Percentiles rank a stretch among this genome's conserved stretches.
phyloP scores from a whole-genome alignment of 768 basidiomycete species.

The Antrodiella citrinella region DNA sequence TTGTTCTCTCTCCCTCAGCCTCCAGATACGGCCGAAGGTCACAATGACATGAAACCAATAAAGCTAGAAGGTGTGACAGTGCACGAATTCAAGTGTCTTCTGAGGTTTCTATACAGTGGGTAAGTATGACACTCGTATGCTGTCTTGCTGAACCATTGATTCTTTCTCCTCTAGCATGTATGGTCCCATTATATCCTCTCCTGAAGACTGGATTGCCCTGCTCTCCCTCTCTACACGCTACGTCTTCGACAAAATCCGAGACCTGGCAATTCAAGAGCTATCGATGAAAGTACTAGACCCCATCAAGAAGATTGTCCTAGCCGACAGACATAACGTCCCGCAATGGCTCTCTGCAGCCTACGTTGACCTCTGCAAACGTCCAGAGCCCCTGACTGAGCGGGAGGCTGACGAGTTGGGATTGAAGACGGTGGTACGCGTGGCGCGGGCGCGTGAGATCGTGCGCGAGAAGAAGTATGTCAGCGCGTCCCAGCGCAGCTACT shows the following conservation, averaged over 20 bases:
- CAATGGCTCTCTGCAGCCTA: slow-evolving; percentile 19
- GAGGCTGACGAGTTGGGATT: slow-evolving; percentile 20
- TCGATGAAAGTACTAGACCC: slow-evolving; percentile 20
- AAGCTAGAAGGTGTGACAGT: slow-evolving; percentile 24
- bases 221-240: slow-evolving; percentile 33
- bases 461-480: slow-evolving; percentile 10
- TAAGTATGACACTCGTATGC: slow-evolving; percentile 13
- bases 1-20: slow-evolving; percentile 26
- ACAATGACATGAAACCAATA: slow-evolving; percentile 26
- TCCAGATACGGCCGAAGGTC: slow-evolving; percentile 22
- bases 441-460: slow-evolving; percentile 18
- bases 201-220: slow-evolving; percentile 27
- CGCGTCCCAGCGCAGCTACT: background rate
- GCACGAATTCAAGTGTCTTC: slow-evolving; percentile 29
- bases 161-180: slow-evolving; percentile 11
- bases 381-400: slow-evolving; percentile 14
- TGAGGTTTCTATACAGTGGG: slow-evolving; percentile 33
- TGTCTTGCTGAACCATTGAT: background rate
- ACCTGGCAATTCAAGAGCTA: slow-evolving; percentile 24
- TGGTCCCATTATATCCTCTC: slow-evolving; percentile 8
- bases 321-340: slow-evolving; percentile 6
- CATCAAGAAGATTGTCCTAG: slow-evolving; percentile 14
- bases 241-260: slow-evolving; percentile 27
- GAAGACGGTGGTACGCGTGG: slow-evolving; percentile 14
- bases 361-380: slow-evolving; percentile 16